Evolutionary conservation across 805 yeast genomes (phyloP), one percentile per base, ranked within the genome.

Genomic region (Lachancea mirantina): DNA sequence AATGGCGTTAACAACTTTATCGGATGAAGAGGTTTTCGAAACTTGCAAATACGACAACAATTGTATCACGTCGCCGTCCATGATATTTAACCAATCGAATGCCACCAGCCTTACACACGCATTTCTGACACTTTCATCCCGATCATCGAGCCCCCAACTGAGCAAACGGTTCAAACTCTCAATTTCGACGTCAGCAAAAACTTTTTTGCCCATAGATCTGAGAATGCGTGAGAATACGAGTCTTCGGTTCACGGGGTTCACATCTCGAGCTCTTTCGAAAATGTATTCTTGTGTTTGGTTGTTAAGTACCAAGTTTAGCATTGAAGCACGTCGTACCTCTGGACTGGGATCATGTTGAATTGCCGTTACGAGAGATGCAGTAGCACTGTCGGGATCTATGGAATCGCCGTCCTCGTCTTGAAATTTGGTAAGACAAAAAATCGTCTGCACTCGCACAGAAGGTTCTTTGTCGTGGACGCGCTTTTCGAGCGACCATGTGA

Each of bases 241-340:
- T 44, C 85, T 67, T 57, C 98, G 68, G 48, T 81, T 87, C 13
- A 73, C 64, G 1, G 78, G 58, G 50, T 82, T 83, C 3, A 65
- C 65, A 56, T 89, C 98, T 36, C 94, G 69, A 1, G 95, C 94
- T 38, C 96, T 69, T 49, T 80, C 92, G 21, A 87, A 60, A 2
- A 85, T 61, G 35, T 64, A 67, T 1, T 79, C 74, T 13, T 73
- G 61, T 0, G 87, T 78, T 1, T 47, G 43, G 3, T 57, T 46
- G 25, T 69, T 70, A 44, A 76, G 78, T 15, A 69, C 74, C 19
- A 89, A 54, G 50, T 85, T 83, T 26, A 80, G 61, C 47, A 87
- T 59, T 0, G 89, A 89, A 0, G 94, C 87, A 39, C 95, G 68
- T 43, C 97, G 69, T 1, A 88, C 95, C 41, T 92, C 97, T 0